A percentile compares a stretch with the other conserved stretches of the same genome.
Conservation (phyloP, 495 filamentous ascomycete genomes). For the Mycothermus thermophilus region DNA sequence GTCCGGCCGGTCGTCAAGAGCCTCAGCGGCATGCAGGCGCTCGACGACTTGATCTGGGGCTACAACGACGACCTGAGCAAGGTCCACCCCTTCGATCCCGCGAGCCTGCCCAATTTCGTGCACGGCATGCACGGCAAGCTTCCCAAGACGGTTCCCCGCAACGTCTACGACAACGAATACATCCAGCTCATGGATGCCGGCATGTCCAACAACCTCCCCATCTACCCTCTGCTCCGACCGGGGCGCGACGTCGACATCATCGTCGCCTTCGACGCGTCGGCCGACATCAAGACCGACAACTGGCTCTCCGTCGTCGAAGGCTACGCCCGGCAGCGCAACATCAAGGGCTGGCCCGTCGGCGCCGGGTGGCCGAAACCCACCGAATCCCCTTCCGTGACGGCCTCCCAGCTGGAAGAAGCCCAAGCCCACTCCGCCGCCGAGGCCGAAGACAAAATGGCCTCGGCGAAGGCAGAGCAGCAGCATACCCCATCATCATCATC, state of each 20-base stretch:
- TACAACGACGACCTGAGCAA: conserved; percentile 70
- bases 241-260: conserved; percentile 81
- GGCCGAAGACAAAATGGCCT: conserved; percentile 46
- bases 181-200: conserved; percentile 92
- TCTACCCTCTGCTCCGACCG: conserved; percentile 82
- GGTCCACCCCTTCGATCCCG: conserved; percentile 85
- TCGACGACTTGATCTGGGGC: conserved; percentile 80
- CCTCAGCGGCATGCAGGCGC: conserved; percentile 55
- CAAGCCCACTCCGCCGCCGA: conserved; percentile 45
- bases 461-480: conserved; percentile 39
- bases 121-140: conserved; percentile 64
- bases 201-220: conserved; percentile 94
- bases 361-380: conserved; percentile 68
- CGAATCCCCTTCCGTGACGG: conserved; percentile 39
- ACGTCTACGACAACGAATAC: conserved; percentile 51
- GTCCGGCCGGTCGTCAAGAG: conserved; percentile 63
- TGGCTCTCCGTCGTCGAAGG: conserved; percentile 90
- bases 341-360: conserved; percentile 88
- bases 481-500: background rate
- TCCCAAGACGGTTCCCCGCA: conserved; percentile 58
- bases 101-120: conserved; percentile 73
- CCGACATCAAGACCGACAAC: conserved; percentile 37
- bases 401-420: conserved; percentile 52
- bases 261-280: conserved; percentile 37
- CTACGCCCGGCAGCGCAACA: conserved; percentile 72